Evolutionary conservation across 2,329 filamentous ascomycete species (phyloP).

Genomic region (Penicillium sumatraense): DNA sequence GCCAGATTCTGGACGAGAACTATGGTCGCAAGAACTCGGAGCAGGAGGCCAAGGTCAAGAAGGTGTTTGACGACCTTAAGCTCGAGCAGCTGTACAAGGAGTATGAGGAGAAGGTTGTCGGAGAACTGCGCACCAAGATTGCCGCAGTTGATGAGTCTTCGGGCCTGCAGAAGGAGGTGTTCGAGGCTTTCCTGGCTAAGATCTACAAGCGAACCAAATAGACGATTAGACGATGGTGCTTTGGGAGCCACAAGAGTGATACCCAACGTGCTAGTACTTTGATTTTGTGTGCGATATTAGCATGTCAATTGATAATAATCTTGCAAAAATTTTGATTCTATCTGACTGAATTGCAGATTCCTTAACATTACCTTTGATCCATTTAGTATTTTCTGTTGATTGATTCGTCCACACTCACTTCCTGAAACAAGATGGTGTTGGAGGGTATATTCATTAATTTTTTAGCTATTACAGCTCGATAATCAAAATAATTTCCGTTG

Average conservation of each 20-base stretch:
- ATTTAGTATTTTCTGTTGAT: no score
- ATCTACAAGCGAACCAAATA: constrained; percentile 99
- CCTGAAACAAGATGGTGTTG: no score
- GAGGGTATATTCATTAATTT: no score
- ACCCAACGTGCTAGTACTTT: constrained; percentile 13
- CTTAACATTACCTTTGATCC: no score
- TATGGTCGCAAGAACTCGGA: constrained; percentile 89
- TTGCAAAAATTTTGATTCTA: no score
- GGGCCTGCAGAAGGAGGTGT: constrained; percentile 87
- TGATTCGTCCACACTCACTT: no score
- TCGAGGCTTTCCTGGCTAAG: constrained; percentile 88
- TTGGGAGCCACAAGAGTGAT: constrained; percentile 12
- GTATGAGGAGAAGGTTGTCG: constrained; percentile 86
- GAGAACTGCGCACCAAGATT: constrained; percentile 78
- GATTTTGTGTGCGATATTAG: not conserved
- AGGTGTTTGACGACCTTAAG: constrained; percentile 82
- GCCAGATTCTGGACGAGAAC: constrained; percentile 84
- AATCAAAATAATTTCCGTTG: no score
- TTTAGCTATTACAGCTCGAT: no score
- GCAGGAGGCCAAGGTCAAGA: constrained; percentile 85
- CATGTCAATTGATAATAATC: constrained; percentile 9
- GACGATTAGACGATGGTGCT: constrained; percentile 23
- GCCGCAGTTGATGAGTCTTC: constrained; percentile 79
- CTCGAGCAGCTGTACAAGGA: constrained; percentile 82
- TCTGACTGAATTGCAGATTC: no score